phyloP scores from a whole-genome alignment of 106 monocot genomes.

The Platanthera zijinensis region DNA sequence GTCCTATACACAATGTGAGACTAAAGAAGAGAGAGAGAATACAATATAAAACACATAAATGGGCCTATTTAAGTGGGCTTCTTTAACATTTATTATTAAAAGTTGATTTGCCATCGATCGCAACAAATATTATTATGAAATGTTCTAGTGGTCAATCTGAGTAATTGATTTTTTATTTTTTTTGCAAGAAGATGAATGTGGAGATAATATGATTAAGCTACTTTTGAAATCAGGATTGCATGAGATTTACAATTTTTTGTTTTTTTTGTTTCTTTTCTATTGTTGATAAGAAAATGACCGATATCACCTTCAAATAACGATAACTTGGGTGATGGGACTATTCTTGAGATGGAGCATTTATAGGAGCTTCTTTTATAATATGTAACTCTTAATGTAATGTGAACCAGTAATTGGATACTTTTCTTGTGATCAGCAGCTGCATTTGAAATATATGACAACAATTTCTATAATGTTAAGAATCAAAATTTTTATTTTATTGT shows the following conservation, averaged over 20 bases:
- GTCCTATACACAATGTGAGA: too few relatives aligned
- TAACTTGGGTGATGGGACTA: neutral
- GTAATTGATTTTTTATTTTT: too few relatives aligned
- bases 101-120: too few relatives aligned
- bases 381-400: neutral
- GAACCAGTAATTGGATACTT: neutral
- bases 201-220: too few relatives aligned
- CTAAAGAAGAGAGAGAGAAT: too few relatives aligned
- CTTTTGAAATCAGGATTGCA: too few relatives aligned
- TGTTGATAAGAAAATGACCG: neutral
- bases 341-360: neutral
- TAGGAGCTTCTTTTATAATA: neutral
- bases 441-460: neutral
- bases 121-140: too few relatives aligned
- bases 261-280: neutral
- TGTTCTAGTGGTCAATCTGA: too few relatives aligned
- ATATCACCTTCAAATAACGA: neutral
- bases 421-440: neutral
- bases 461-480: neutral
- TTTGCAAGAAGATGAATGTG: too few relatives aligned
- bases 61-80: too few relatives aligned
- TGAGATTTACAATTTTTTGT: neutral
- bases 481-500: neutral
- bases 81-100: too few relatives aligned
- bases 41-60: too few relatives aligned